Evolutionary conservation across 768 basidiomycete species (phyloP).

Genomic region (Boletus tylopilopsis): DNA sequence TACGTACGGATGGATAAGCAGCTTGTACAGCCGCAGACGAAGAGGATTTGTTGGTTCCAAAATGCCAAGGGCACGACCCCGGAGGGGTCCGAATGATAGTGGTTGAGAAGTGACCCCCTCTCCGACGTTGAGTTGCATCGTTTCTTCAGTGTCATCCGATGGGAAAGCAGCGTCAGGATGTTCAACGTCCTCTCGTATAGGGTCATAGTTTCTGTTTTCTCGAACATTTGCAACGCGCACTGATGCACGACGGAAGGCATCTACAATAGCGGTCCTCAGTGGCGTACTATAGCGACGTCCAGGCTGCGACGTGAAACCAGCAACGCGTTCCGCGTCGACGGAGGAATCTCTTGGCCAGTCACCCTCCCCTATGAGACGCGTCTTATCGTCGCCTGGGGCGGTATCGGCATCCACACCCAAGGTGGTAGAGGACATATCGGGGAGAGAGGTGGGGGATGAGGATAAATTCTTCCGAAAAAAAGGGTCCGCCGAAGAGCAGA

Average conservation of each 20-base stretch:
- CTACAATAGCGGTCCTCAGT: slow-evolving; percentile 55
- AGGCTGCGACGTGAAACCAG: slow-evolving; percentile 36
- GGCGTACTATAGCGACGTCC: slow-evolving; percentile 47
- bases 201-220: slow-evolving; percentile 55
- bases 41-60: slow-evolving; percentile 67
- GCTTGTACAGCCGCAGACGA: slow-evolving; percentile 59
- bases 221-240: slow-evolving; percentile 81
- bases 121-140: slow-evolving; percentile 27
- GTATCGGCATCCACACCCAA: slow-evolving; percentile 35
- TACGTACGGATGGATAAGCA: slow-evolving; percentile 71
- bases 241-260: slow-evolving; percentile 60
- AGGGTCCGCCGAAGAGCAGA: slow-evolving; percentile 39
- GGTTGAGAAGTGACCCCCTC: slow-evolving; percentile 37
- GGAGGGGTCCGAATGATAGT: slow-evolving; percentile 47
- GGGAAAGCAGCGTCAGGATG: slow-evolving; percentile 25
- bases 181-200: slow-evolving; percentile 48
- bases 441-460: slow-evolving; percentile 41
- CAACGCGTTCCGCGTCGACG: slow-evolving; percentile 48
- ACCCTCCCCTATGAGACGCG: slow-evolving; percentile 49
- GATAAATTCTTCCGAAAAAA: slow-evolving; percentile 31
- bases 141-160: slow-evolving; percentile 37
- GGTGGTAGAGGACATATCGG: slow-evolving; percentile 45
- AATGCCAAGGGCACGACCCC: slow-evolving; percentile 76
- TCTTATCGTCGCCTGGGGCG: slow-evolving; percentile 55
- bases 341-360: slow-evolving; percentile 23